Conservation (phyloP, 73 alveolate species). For the Paramecium primaurelia region DNA sequence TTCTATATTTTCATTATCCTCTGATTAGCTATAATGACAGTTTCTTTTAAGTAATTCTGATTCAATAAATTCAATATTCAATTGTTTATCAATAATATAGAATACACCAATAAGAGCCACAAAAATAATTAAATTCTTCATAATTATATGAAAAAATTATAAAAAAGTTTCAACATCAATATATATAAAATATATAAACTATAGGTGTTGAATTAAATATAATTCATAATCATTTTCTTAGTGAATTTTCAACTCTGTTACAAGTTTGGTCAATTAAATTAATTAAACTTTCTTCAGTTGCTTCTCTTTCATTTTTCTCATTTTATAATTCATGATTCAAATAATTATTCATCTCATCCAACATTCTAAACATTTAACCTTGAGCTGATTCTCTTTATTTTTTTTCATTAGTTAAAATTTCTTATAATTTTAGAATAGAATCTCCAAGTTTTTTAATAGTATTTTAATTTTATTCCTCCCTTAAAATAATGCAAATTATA, state of each 20-base stretch:
- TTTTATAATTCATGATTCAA: conserved; percentile 59
- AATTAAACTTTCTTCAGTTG: conserved; percentile 69
- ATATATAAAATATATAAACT: neutral
- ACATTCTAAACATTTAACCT: conserved; percentile 67
- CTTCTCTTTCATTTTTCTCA: conserved; percentile 71
- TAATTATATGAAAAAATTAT: neutral
- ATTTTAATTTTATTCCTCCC: conserved; percentile 67
- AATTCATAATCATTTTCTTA: conserved; percentile 11
- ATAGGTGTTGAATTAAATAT: too few species aligned
- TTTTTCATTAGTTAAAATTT: conserved; percentile 62
- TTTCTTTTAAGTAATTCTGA: neutral
- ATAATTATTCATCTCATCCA: conserved; percentile 72
- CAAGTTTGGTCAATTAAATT: conserved; percentile 77
- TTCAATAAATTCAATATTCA: neutral
- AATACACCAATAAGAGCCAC: neutral
- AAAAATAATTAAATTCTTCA: neutral
- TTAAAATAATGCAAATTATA: neutral
- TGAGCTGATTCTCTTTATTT: conserved; percentile 69
- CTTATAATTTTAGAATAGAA: conserved; percentile 72
- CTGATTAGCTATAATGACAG: neutral
- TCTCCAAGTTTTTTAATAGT: conserved; percentile 59
- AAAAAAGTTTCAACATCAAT: neutral
- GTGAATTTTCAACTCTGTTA: conserved; percentile 69
- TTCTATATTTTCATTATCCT: neutral
- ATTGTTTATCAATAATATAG: neutral